phyloP scores from a whole-genome alignment of 805 yeast genomes.

The Sungouiella blattae region DNA sequence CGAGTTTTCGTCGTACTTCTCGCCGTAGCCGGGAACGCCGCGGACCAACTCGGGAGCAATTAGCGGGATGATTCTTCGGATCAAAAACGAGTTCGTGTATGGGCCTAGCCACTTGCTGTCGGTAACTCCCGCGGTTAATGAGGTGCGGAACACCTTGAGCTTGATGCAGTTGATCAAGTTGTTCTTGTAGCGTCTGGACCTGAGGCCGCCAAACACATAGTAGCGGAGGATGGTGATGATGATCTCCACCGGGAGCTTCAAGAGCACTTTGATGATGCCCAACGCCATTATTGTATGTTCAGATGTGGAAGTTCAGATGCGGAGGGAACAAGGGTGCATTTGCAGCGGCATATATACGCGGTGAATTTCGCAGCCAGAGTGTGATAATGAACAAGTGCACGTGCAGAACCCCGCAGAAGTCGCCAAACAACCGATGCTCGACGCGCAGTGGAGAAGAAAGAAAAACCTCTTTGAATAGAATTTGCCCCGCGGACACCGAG shows the following conservation, averaged over 20 bases:
- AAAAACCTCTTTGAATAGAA: too few relatives aligned
- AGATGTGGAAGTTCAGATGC: too few relatives aligned
- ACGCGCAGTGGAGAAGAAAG: too few relatives aligned
- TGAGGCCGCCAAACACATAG: conserved; percentile 14
- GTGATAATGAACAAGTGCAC: too few relatives aligned
- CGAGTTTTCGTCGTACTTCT: conserved; percentile 25
- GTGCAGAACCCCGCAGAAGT: too few relatives aligned
- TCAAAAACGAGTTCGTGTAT: conserved; percentile 12
- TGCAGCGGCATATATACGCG: too few relatives aligned
- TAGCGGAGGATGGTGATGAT: conserved; percentile 11
- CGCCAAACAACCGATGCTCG: too few relatives aligned
- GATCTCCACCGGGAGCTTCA: conserved; percentile 12
- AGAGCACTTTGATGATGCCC: conserved; percentile 1
- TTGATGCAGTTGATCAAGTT: conserved; percentile 12
- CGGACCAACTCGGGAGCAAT: conserved; percentile 5
- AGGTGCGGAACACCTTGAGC: conserved; percentile 10
- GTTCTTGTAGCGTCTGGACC: conserved; percentile 12
- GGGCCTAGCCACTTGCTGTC: conserved; percentile 12
- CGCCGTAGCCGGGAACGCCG: conserved; percentile 28
- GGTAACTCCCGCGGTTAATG: conserved; percentile 10
- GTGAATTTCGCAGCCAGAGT: too few relatives aligned
- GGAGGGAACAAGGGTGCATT: too few relatives aligned
- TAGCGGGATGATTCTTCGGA: conserved; percentile 9
- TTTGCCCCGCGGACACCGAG: too few relatives aligned
- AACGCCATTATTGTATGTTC: background rate